Evolutionary conservation across 192 early-diverging fungal species (phyloP).

Genomic region (Spinellus fusiger): DNA sequence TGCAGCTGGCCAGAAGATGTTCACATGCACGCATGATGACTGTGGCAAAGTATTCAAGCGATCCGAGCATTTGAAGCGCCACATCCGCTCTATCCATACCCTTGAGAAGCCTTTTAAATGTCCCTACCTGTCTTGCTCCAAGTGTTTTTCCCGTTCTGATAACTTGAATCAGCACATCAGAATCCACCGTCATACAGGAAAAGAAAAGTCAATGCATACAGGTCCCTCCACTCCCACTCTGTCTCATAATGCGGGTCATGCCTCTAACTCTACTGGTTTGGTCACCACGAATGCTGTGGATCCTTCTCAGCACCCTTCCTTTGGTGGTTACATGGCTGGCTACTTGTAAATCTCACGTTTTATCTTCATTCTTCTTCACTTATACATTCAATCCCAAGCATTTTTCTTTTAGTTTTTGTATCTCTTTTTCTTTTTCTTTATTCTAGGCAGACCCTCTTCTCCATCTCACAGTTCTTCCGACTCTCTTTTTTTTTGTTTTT

Average conservation of each 20-base stretch:
- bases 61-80: slow-evolving; percentile 54
- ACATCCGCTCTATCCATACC: slow-evolving; percentile 55
- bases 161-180: slow-evolving; percentile 55
- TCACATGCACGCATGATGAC: slow-evolving; percentile 45
- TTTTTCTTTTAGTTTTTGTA: not conserved
- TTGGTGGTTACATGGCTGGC: no score
- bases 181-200: slow-evolving; percentile 49
- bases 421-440: not conserved
- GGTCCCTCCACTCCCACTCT: not conserved
- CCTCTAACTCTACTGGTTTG: not conserved
- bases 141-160: slow-evolving; percentile 54
- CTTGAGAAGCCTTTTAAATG: slow-evolving; percentile 54
- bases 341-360: no score
- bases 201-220: slow-evolving; percentile 25
- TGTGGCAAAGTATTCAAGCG: slow-evolving; percentile 54
- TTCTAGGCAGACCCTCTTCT: not conserved
- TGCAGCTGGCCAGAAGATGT: slow-evolving; percentile 39
- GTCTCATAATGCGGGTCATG: not conserved
- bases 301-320: not conserved
- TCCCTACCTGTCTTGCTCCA: slow-evolving; percentile 47
- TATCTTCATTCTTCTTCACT: no score
- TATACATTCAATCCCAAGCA: no score
- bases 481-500: not conserved
- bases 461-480: not conserved
- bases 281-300: not conserved